Evolutionary conservation across 2,329 filamentous ascomycete species (phyloP), one percentile per base, ranked within the genome.

Genomic region (Epichloe baconii): DNA sequence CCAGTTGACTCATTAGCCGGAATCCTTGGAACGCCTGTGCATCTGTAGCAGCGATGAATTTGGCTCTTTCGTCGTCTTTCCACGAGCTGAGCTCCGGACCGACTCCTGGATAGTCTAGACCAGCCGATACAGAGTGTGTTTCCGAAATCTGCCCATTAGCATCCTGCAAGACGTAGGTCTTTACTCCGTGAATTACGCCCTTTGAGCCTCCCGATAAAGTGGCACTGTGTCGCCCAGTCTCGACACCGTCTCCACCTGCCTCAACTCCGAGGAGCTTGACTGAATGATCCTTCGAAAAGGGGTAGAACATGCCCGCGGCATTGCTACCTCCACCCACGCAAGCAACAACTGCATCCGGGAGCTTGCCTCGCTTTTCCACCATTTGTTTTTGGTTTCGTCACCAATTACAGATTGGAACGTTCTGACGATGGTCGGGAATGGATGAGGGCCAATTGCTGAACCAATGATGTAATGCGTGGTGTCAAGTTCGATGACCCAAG

Each of bases 381-480:
- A 98, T 90, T 71, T 97, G 91, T 60, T 83, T 72, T 93, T 95
- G 44, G 93, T 96, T 75, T 98, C 93, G 59, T 86, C 80, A 51
- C 93, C 93, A 58, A 98, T 98, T 55, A 98, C 86, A 5, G 86
- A 93, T 71, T 97, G 93, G 82, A 98, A 96, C 0, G 91, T 96
- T 54, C 93, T 84, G 49, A 97, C 93, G 56, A 97, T 97, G 48
- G 88, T 95, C 1, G 93, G 93, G 83, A 96, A 97, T 11, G 93
- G 93, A 67, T 98, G 93, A 46, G 93, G 93, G 0, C 93, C 93
- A 60, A 98, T 98, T 44, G 93, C 93, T 15, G 89, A 96, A 52
- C 93, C 93, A 61, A 98, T 95, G 61, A 97, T 93, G 74, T 97
- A 98, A 75, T 98, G 93, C 0, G 93, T 97, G 17, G 88, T 94